These are phyloP conservation scores for Colletotrichum kahawae DNA, from an alignment of 2,329 filamentous ascomycete species.

Conservation along the genomic window DNA sequence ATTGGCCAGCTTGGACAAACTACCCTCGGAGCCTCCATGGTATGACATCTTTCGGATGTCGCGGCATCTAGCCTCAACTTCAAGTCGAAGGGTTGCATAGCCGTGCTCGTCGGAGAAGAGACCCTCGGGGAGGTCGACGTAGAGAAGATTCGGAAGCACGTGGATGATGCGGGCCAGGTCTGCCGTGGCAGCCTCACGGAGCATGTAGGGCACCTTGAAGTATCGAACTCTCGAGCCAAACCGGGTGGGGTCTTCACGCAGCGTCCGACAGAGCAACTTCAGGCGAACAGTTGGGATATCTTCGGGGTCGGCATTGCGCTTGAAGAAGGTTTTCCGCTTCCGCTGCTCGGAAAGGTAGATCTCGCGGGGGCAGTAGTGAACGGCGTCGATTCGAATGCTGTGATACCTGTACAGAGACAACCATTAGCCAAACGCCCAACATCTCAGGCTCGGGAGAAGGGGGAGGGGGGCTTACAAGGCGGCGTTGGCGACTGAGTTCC, in stretches of 20 bases:
- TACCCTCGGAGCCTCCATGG: conserved; percentile 76
- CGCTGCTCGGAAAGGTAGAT: conserved; percentile 79
- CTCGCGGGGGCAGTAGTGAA: conserved; percentile 93
- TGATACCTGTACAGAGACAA: conserved; percentile 66
- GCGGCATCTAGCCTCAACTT: conserved; percentile 82
- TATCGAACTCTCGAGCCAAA: conserved; percentile 76
- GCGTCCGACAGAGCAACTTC: conserved; percentile 78
- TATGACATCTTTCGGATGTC: conserved; percentile 92
- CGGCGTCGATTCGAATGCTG: conserved; percentile 89
- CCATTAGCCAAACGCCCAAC: neutral
- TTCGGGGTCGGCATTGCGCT: conserved; percentile 79
- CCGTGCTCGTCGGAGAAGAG: conserved; percentile 81
- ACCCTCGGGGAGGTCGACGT: conserved; percentile 89
- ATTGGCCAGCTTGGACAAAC: conserved; percentile 72
- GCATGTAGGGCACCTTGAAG: conserved; percentile 94
- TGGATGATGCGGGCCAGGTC: conserved; percentile 87
- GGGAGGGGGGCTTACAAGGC: conserved; percentile 61
- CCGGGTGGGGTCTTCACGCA: conserved; percentile 75
- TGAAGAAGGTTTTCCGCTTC: conserved; percentile 74
- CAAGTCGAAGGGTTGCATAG: conserved; percentile 78
- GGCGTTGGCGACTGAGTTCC: conserved; percentile 60
- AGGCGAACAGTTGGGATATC: conserved; percentile 80
- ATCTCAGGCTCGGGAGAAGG: neutral
- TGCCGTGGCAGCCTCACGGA: conserved; percentile 83
- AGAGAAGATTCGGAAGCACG: conserved; percentile 82